A percentile compares a stretch with the other conserved stretches of the same genome.
Evolutionary conservation across 2,329 filamentous ascomycete species (phyloP).

Genomic region (Westerdykella aurantiaca): DNA sequence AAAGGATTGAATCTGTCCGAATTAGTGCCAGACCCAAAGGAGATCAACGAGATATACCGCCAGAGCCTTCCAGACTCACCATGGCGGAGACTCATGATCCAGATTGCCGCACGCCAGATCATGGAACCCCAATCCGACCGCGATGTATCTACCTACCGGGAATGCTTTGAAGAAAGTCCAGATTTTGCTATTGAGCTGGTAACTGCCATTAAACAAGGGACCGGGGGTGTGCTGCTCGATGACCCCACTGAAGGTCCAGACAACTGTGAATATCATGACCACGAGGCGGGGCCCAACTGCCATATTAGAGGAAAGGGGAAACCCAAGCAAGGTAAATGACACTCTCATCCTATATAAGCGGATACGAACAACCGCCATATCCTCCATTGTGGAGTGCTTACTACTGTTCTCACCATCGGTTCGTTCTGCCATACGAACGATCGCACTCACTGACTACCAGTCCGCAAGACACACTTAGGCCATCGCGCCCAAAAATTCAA

Average conservation of each 20-base stretch:
- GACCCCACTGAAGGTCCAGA: slow-evolving; percentile 45
- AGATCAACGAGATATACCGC: slow-evolving; percentile 51
- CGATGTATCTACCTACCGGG: slow-evolving; percentile 46
- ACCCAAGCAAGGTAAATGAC: slow-evolving; percentile 35
- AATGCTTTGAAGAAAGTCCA: slow-evolving; percentile 46
- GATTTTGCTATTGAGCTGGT: slow-evolving; percentile 51
- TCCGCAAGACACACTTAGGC: slow-evolving; percentile 24
- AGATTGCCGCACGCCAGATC: slow-evolving; percentile 52
- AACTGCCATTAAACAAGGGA: slow-evolving; percentile 47
- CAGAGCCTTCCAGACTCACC: slow-evolving; percentile 41
- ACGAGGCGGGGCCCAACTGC: slow-evolving; percentile 41
- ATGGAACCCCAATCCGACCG: slow-evolving; percentile 50
- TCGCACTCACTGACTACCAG: slow-evolving; percentile 35
- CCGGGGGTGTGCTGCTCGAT: slow-evolving; percentile 47
- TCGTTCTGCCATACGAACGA: slow-evolving; percentile 18
- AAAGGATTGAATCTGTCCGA: slow-evolving; percentile 46
- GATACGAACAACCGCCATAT: neutral
- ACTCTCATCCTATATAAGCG: neutral
- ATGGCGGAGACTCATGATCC: slow-evolving; percentile 47
- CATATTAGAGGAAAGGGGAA: slow-evolving; percentile 31
- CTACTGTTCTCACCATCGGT: slow-evolving; percentile 4
- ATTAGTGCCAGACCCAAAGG: slow-evolving; percentile 50
- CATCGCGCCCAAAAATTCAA: slow-evolving; percentile 24
- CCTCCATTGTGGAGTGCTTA: neutral
- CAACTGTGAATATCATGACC: slow-evolving; percentile 48